These are phyloP conservation scores for Zymoseptoria brevis DNA, from an alignment of 2,329 filamentous ascomycete species.

Conservation along the genomic window DNA sequence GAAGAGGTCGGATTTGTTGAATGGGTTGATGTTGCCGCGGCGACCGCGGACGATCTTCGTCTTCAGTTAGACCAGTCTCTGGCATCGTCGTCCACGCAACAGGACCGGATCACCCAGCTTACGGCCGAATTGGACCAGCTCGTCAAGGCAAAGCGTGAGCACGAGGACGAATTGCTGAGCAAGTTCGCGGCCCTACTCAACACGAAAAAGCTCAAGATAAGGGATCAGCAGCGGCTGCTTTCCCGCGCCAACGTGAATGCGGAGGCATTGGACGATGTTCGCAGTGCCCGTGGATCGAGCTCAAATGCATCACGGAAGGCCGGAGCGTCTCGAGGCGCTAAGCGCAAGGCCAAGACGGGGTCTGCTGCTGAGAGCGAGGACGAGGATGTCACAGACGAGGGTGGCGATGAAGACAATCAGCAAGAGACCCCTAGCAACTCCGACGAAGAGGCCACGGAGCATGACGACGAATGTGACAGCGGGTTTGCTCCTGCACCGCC, in stretches of 20 bases:
- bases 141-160: constrained; percentile 54
- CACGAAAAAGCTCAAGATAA: constrained; percentile 71
- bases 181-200: constrained; percentile 67
- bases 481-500: constrained; percentile 1
- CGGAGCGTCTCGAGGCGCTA: constrained; percentile 23
- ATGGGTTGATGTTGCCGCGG: constrained; percentile 57
- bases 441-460: constrained; percentile 20
- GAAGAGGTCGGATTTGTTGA: constrained; percentile 59
- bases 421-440: constrained; percentile 17
- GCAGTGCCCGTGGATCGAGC: constrained; percentile 5
- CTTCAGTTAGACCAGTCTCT: constrained; percentile 36
- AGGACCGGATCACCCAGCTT: constrained; percentile 51
- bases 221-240: constrained; percentile 61
- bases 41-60: constrained; percentile 37
- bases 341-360: constrained; percentile 27
- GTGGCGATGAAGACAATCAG: constrained; percentile 30
- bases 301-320: constrained; percentile 13
- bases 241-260: constrained; percentile 53
- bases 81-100: constrained; percentile 36
- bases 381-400: constrained; percentile 28
- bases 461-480: constrained; percentile 6
- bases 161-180: constrained; percentile 58
- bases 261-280: constrained; percentile 37
- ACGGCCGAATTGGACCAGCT: constrained; percentile 59
- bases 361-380: constrained; percentile 39